Evolutionary conservation across 371 early-diverging fungal genomes (phyloP).

Genomic region (Mortierella sp.): DNA sequence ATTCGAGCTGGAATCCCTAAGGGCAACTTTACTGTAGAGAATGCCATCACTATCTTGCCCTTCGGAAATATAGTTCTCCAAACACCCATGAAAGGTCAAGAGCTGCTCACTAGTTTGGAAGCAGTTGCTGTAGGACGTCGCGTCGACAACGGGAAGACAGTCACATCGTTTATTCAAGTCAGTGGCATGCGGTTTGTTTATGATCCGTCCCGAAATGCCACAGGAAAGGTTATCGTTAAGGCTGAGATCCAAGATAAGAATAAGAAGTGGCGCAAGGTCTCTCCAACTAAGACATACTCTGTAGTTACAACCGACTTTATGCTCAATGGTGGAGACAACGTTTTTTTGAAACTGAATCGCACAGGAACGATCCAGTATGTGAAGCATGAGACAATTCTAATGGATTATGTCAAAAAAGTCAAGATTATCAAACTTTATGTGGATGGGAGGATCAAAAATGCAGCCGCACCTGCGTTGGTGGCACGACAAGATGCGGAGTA

Average conservation of each 20-base stretch:
- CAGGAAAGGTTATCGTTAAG: conserved; percentile 6
- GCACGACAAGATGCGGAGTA: background rate
- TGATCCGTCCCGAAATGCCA: conserved; percentile 1
- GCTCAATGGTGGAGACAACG: conserved; percentile 67
- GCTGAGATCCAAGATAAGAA: conserved; percentile 13
- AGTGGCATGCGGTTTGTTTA: conserved; percentile 22
- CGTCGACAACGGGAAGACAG: conserved; percentile 21
- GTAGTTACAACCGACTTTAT: conserved; percentile 64
- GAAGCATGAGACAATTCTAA: conserved; percentile 46
- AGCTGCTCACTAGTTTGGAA: conserved; percentile 56
- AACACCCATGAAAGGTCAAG: conserved; percentile 57
- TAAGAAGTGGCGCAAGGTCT: conserved; percentile 16
- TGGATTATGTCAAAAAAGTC: conserved; percentile 32
- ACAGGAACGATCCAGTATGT: conserved; percentile 7
- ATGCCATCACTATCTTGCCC: conserved; percentile 63
- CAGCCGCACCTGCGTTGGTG: background rate
- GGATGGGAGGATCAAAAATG: conserved; percentile 46
- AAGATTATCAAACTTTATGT: conserved; percentile 30
- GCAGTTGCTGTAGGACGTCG: conserved; percentile 29
- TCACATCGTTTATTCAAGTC: conserved; percentile 55
- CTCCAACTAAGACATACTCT: conserved; percentile 51
- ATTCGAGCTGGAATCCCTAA: conserved; percentile 60
- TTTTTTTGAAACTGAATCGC: conserved; percentile 30
- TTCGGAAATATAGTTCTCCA: conserved; percentile 65
- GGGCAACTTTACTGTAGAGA: conserved; percentile 63